Base-by-base conservation (phyloP, 352 stramenopile genomes). In the Globisporangium barbulae region DNA sequence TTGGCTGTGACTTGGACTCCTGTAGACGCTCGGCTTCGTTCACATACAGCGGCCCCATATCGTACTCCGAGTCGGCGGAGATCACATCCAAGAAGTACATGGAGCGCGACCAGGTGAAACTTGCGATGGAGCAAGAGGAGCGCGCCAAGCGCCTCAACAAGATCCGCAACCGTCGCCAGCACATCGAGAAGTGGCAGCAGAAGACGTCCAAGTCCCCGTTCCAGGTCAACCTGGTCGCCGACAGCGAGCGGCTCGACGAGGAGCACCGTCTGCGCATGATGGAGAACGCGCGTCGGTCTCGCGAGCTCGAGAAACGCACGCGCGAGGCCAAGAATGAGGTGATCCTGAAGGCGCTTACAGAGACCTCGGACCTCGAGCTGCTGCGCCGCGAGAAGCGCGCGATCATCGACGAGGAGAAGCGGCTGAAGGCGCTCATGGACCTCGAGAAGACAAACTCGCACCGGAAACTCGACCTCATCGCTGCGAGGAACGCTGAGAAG, bases 371-470 rank as follows among this genome's bases (percentile, higher is more conserved):
- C 63, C 70, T 98, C 7, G 94, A 98, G 55, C 71, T 92, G 30
- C 69, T 98, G 44, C 87, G 94, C 1, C 81, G 85, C 42, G 94
- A 98, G 67, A 98, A 98, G 82, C 83, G 93, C 22, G 91, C 93
- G 5, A 98, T 98, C 63, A 90, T 98, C 37, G 88, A 97, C 59
- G 94, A 98, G 70, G 94, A 98, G 73, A 91, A 93, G 58, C 87
- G 94, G 2, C 65, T 98, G 39, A 97, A 97, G 65, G 93, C 94
- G 31, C 73, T 98, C 2, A 71, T 98, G 56, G 91, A 98, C 64
- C 79, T 98, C 0, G 93, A 98, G 60, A 98, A 98, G 73, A 96
- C 88, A 54, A 97, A 96, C 42, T 89, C 83, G 1, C 91, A 98
- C 61, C 78, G 90, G 10, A 98, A 98, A 71, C 77, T 90, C 53